These are phyloP conservation scores for Poterioochromonas sp. DNA, from an alignment of 352 stramenopile species.

Conservation along the genomic window DNA sequence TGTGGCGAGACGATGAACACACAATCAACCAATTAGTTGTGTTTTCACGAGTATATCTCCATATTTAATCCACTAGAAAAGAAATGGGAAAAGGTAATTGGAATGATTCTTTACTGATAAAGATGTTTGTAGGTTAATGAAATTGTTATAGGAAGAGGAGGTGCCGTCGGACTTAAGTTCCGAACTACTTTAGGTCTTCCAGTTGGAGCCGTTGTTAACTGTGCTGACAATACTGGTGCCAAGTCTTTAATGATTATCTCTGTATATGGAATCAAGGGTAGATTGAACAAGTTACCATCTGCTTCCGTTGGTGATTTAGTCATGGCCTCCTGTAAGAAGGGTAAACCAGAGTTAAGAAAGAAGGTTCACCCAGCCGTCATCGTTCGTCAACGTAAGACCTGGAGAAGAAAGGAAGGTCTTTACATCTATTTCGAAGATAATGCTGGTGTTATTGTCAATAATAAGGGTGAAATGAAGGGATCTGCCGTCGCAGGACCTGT, in stretches of 20 bases:
- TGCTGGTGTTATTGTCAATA: constrained; percentile 99
- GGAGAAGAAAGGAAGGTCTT: constrained; percentile 95
- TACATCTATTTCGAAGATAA: constrained; percentile 99
- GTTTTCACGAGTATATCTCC: no score
- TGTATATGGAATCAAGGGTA: constrained; percentile 96
- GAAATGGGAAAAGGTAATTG: no score
- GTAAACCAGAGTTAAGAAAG: constrained; percentile 99
- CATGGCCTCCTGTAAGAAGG: constrained; percentile 99
- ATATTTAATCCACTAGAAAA: no score
- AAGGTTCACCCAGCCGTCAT: constrained; percentile 99
- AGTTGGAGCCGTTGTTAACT: constrained; percentile 98
- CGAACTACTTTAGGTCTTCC: constrained; percentile 57
- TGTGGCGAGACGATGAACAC: no score
- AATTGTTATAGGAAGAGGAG: constrained; percentile 18
- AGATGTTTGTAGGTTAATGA: no score
- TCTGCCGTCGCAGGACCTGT: constrained; percentile 98
- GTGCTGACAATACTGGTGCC: constrained; percentile 98
- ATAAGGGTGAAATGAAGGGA: constrained; percentile 99
- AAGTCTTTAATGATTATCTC: constrained; percentile 99
- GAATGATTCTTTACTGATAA: no score
- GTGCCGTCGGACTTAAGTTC: constrained; percentile 1
- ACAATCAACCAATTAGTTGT: no score
- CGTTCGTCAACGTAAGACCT: constrained; percentile 98
- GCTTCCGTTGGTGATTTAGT: constrained; percentile 97
- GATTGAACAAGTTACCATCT: constrained; percentile 96